These are phyloP conservation scores for Chenopodium suecicum DNA, from an alignment of 148 eudicot genomes.

Conservation along the genomic window DNA sequence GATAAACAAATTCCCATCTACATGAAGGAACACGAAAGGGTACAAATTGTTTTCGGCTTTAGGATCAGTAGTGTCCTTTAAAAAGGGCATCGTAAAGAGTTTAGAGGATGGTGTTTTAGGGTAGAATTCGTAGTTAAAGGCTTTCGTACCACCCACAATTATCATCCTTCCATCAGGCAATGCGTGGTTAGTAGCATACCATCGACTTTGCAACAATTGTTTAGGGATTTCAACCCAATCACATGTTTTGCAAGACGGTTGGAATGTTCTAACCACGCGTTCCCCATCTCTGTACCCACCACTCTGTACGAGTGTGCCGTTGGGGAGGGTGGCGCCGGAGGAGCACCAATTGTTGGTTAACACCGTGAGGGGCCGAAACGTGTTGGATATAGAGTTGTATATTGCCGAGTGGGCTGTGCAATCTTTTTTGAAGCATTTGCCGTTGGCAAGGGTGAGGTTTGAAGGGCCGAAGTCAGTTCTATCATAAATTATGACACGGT, in stretches of 20 bases:
- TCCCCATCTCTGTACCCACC: slow-evolving; percentile 79
- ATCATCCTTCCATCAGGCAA: slow-evolving; percentile 66
- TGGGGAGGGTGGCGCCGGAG: slow-evolving; percentile 49
- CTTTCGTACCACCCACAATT: slow-evolving; percentile 59
- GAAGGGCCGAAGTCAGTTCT: slow-evolving; percentile 56
- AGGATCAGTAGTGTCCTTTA: slow-evolving; percentile 42
- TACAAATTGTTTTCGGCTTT: slow-evolving; percentile 60
- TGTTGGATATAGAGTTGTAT: slow-evolving; percentile 46
- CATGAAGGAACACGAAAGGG: slow-evolving; percentile 62
- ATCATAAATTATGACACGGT: slow-evolving; percentile 50
- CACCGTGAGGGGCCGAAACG: slow-evolving; percentile 61
- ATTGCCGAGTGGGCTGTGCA: slow-evolving; percentile 82
- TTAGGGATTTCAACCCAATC: slow-evolving; percentile 55
- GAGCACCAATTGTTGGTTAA: slow-evolving; percentile 79
- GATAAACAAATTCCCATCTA: slow-evolving; percentile 70
- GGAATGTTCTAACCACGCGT: slow-evolving; percentile 41
- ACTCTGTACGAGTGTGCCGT: slow-evolving; percentile 63
- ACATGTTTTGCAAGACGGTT: slow-evolving; percentile 36
- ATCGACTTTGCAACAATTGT: slow-evolving; percentile 15
- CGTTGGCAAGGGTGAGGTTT: slow-evolving; percentile 35
- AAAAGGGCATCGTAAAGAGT: slow-evolving; percentile 36
- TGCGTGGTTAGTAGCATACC: slow-evolving; percentile 40
- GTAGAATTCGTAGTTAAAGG: slow-evolving; percentile 63
- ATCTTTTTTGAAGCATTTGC: slow-evolving; percentile 37
- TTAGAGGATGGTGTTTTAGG: slow-evolving; percentile 36